Evolutionary conservation across 2,329 filamentous ascomycete species (phyloP), one percentile per base, ranked within the genome.

Genomic region (Exophiala lecanii-corni): DNA sequence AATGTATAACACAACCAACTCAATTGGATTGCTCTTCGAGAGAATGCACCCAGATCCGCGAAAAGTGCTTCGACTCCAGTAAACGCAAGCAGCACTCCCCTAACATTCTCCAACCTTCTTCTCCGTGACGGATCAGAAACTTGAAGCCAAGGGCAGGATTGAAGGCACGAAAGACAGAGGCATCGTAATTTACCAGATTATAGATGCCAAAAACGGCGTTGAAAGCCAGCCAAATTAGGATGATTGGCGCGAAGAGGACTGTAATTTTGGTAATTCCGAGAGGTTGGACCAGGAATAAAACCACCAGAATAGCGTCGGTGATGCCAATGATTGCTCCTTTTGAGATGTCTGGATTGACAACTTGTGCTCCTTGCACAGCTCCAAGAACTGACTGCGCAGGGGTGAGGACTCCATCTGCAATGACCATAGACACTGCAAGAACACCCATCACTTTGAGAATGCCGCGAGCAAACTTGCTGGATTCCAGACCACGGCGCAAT

Each of bases 31-130:
- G 86, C 83, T 32, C 74, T 38, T 49, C 76, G 73, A 60, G 75
- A 78, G 61, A 89, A 89, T 16, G 85, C 85, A 23, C 84, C 85
- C 5, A 89, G 69, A 55, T 89, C 84, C 2, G 85, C 84, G 57
- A 88, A 89, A 1, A 89, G 69, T 1, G 84, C 83, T 59, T 89
- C 85, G n/a, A 86, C 82, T 13, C 81, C 84, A 2, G 85, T 89
- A 56, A 89, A 89, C 2, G 81, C 76, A 9, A 89, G 73, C 2
- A 89, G 62, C 15, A 89, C 75, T 3, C 85, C 84, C 4, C 74
- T 3, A 79, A 63, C 23, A 65, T 67, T 30, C 64, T 61, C 74
- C 75, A 79, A 15, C 74, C 75, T n/a, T 67, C 56, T 10, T 67
- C 63, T 15, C 65, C 65, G 44, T 77, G 69, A 2, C 72, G 68